These are phyloP conservation scores for Penicillium aurantiogriseum DNA, from an alignment of 2,329 filamentous ascomycete genomes.

Conservation along the genomic window DNA sequence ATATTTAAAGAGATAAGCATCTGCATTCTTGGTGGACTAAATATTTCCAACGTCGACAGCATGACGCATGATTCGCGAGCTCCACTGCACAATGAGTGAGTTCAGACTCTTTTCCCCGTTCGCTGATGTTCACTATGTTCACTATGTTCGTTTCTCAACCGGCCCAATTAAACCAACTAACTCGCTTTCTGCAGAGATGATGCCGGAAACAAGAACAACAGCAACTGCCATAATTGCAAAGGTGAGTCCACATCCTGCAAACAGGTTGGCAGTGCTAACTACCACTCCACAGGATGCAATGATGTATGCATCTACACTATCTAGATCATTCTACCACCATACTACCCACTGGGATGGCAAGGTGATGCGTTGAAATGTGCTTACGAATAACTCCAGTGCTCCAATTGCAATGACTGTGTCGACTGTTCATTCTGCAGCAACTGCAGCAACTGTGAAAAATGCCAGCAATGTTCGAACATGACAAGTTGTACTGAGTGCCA, in stretches of 20 bases:
- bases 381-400: background rate
- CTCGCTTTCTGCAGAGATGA: background rate
- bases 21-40: background rate
- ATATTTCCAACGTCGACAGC: background rate
- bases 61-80: background rate
- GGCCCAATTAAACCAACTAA: background rate
- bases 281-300: background rate
- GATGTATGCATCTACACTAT: background rate
- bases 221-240: constrained; percentile 1
- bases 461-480: background rate
- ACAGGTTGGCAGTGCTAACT: background rate
- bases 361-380: background rate
- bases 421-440: constrained; percentile 4
- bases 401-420: constrained; percentile 1
- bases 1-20: background rate
- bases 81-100: background rate
- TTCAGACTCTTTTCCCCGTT: background rate
- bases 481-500: background rate
- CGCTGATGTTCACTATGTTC: too few relatives aligned
- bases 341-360: background rate
- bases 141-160: background rate
- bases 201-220: background rate
- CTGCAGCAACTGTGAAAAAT: background rate
- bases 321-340: background rate
- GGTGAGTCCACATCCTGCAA: background rate